Conservation (phyloP, 257 asterid species). For the Solanum pinnatisectum region DNA sequence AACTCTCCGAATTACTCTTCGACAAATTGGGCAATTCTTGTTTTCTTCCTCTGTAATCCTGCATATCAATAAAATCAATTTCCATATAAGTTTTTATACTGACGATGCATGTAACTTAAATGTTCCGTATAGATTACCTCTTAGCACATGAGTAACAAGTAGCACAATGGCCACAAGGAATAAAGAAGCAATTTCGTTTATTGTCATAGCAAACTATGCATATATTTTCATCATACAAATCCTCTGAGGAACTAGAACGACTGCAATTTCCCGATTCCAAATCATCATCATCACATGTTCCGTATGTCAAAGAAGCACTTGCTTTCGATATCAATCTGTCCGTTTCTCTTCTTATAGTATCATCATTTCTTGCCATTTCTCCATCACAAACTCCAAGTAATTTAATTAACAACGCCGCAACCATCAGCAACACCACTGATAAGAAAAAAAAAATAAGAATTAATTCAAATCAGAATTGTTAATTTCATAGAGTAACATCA, state of each 20-base stretch:
- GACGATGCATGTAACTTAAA: neutral
- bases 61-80: neutral
- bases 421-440: slow-evolving; percentile 30
- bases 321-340: slow-evolving; percentile 29
- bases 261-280: slow-evolving; percentile 23
- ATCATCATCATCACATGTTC: slow-evolving; percentile 34
- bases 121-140: slow-evolving; percentile 15
- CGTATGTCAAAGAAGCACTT: slow-evolving; percentile 18
- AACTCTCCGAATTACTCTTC: slow-evolving; percentile 25
- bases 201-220: slow-evolving; percentile 68
- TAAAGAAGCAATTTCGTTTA: slow-evolving; percentile 42
- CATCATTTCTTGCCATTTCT: neutral
- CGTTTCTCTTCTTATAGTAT: slow-evolving; percentile 7
- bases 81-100: neutral
- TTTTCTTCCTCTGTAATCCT: slow-evolving; percentile 31
- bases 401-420: slow-evolving; percentile 32
- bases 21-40: slow-evolving; percentile 43
- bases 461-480: neutral
- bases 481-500: neutral
- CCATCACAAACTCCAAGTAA: slow-evolving; percentile 16
- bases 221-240: slow-evolving; percentile 51
- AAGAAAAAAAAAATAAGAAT: neutral
- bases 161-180: slow-evolving; percentile 68
- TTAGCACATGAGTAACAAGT: slow-evolving; percentile 51
- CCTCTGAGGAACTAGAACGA: slow-evolving; percentile 23